A percentile compares a stretch with the other conserved stretches of the same genome.
Conservation (phyloP, 148 eudicot species). For the Euryodendron excelsum region DNA sequence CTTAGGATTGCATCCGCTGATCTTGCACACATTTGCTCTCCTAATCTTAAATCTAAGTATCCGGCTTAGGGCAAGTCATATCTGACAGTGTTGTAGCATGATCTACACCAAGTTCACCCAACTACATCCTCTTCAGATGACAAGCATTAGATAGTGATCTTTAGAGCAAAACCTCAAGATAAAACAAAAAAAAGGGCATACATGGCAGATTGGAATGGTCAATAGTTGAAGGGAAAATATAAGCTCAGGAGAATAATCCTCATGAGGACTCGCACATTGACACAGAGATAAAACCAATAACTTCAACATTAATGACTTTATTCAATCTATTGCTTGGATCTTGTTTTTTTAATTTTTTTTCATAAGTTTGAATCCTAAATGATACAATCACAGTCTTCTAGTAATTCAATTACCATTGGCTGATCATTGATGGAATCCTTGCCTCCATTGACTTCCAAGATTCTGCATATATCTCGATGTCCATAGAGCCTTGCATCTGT, state of each 20-base stretch:
- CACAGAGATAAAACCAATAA: too few species aligned
- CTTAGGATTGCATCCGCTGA: neutral
- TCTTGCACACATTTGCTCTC: neutral
- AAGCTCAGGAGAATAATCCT: neutral
- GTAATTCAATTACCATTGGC: constrained; percentile 25
- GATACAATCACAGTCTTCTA: neutral
- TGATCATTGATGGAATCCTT: constrained; percentile 24
- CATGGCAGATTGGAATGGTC: neutral
- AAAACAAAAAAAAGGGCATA: neutral
- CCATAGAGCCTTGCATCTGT: constrained; percentile 43
- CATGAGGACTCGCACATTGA: neutral
- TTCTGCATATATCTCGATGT: constrained; percentile 42
- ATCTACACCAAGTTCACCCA: neutral
- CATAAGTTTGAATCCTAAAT: too few species aligned
- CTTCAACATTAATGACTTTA: neutral
- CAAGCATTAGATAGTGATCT: neutral
- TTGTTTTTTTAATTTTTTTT: too few species aligned
- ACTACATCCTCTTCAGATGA: neutral
- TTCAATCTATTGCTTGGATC: neutral
- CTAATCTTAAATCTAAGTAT: neutral
- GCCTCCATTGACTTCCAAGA: constrained; percentile 44
- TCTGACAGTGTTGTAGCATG: neutral
- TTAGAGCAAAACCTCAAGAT: neutral
- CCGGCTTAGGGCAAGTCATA: neutral
- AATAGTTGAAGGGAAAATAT: neutral